Base-by-base conservation (phyloP, 2,329 filamentous ascomycete species). In the Aspergillus ibericus region DNA sequence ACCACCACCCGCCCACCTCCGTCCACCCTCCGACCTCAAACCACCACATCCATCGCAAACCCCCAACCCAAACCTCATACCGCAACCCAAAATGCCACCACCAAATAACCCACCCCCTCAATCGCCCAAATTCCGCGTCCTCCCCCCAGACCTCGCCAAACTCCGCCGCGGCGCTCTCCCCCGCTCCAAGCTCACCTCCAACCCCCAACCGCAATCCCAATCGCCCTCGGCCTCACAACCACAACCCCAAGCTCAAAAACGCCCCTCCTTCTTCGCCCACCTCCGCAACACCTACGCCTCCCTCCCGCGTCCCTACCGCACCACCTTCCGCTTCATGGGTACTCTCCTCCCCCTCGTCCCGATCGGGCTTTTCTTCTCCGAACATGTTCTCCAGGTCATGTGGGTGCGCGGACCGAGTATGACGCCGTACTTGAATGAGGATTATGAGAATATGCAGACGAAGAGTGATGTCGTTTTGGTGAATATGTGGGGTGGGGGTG, bases 391-490 rank as follows among this genome's bases (percentile, higher is more conserved):
- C 48, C 71, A 76, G 34, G 63, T 78, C 25, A 76, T 78, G 69
- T 74, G 73, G 68, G 77, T 81, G 46, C 69, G 68, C 13, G 80
- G 80, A 0, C 74, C 75, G 5, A 92, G 88, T 18, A 95, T 95
- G 91, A 88, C 88, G 56, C 91, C 91, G 1, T 88, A 87, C 61
- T 78, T 93, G 55, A 93, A 93, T 68, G 80, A 85, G 59, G 83
- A 87, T 53, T 87, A 85, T 80, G 59, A 78, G 78, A 62, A 72
- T 50, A 71, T 68, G 49, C 71, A 77, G 25, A 72, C 74, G 12
- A 67, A 70, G 32, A 70, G 68, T 40, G 78, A 81, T 44, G 69
- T 76, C 57, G 75, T 81, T 12, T 62, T 79, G n/a, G 74, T 80
- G 22, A 76, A 73, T 42, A 72, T 73, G 70, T 76, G 70, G 61